Evolutionary conservation across 1,139 yeast species (phyloP), one percentile per base, ranked within the genome.

Genomic region (Hansenula lynferdii): DNA sequence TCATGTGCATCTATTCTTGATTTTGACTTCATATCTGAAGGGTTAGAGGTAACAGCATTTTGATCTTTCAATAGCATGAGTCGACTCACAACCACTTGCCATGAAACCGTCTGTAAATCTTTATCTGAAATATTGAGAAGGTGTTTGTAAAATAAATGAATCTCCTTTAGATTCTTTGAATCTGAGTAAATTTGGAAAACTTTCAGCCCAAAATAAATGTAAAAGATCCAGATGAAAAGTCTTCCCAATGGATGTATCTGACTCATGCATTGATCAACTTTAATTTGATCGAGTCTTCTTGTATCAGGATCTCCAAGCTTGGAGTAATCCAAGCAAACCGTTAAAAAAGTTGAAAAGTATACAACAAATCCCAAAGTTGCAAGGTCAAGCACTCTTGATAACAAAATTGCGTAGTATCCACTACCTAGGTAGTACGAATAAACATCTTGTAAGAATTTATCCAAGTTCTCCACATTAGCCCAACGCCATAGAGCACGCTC

Each of bases 381-480:
- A 50, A 90, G 65, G 50, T 87, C 95, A 38, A 85, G 71, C 1
- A 72, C 48, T 39, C 85, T 73, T 16, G 80, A 69, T 21, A 87
- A 58, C 8, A 86, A 61, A 26, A 92, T 87, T 57, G 95, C 86
- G 37, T 73, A 69, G 42, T 84, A 70, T 0, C 99, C 99, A 55
- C 82, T 85, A 5, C 95, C 96, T 31, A 85, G 65, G 56, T 85
- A 94, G 57, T 89, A 92, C 39, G 74, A 71, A 60, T 94, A 92
- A 8, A 89, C 82, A 49, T 90, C 95, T 40, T 77, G 77, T 22
- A 92, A 66, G 51, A 92, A 92, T 36, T 79, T 75, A 60, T 92
- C 98, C 61, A 92, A 72, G 57, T 92, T 90, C 48, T 86, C 86
- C 25, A 92, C 87, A 53, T 92, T 92, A 1, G 97, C 95, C 97